A percentile compares a stretch with the other conserved stretches of the same genome.
Conservation (phyloP, 371 early-diverging fungal species). For the Circinella minor region DNA sequence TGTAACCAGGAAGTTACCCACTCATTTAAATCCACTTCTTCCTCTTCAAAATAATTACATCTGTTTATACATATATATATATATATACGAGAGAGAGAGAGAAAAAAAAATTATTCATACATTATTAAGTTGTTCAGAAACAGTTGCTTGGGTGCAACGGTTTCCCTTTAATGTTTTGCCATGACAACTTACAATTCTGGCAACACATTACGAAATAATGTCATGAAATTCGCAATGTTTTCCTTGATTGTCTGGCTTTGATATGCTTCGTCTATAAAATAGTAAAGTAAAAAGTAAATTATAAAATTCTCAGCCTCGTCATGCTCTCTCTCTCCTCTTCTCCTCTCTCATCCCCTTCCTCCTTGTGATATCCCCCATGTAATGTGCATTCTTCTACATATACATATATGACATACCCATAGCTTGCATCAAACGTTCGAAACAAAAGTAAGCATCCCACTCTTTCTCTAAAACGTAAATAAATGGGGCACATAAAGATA, state of each 20-base stretch:
- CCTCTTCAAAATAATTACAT: constrained; percentile 93
- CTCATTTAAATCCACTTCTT: constrained; percentile 90
- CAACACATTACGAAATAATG: constrained; percentile 73
- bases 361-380: too few relatives aligned
- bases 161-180: neutral
- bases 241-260: constrained; percentile 60
- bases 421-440: constrained; percentile 72
- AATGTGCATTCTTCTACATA: too few relatives aligned
- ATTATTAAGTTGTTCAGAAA: too few relatives aligned
- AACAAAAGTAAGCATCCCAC: constrained; percentile 83
- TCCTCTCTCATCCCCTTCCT: neutral
- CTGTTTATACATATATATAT: constrained; percentile 9
- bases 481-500: constrained; percentile 87
- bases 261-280: constrained; percentile 64
- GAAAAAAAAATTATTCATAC: too few relatives aligned
- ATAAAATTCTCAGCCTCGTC: neutral
- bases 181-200: constrained; percentile 61
- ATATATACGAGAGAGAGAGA: too few relatives aligned
- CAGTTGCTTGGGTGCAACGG: neutral
- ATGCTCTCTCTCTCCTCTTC: neutral
- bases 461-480: constrained; percentile 75
- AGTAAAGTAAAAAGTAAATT: constrained; percentile 12
- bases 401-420: constrained; percentile 53
- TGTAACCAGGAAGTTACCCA: constrained; percentile 93
- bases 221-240: constrained; percentile 83